Percentiles rank a stretch among this genome's conserved stretches.
phyloP scores from a whole-genome alignment of 352 stramenopile species.

The Phytophthora syringae region DNA sequence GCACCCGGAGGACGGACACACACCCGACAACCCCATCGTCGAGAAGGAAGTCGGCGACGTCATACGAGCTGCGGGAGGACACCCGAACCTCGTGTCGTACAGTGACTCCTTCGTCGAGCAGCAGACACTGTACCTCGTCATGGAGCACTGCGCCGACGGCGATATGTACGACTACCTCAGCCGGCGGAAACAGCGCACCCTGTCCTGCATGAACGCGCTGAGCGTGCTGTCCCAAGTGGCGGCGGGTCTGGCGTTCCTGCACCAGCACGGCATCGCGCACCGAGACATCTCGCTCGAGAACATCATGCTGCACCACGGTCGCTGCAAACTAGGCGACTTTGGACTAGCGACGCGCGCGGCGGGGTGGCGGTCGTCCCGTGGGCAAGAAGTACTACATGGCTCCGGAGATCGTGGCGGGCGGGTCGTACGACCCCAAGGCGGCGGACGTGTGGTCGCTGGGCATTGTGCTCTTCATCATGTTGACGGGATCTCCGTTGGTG shows the following conservation, averaged over 20 bases:
- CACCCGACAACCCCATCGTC: conserved; percentile 44
- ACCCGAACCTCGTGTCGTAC: conserved; percentile 57
- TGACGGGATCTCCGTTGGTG: conserved; percentile 1
- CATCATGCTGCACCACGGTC: conserved; percentile 41
- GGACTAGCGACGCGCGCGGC: conserved; percentile 38
- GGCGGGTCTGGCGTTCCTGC: conserved; percentile 38
- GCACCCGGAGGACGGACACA: conserved; percentile 24
- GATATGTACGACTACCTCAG: conserved; percentile 48
- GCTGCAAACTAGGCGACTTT: conserved; percentile 58
- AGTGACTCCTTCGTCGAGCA: conserved; percentile 48
- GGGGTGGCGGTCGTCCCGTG: conserved; percentile 26
- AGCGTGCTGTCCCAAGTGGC: conserved; percentile 41
- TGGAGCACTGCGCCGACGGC: conserved; percentile 47
- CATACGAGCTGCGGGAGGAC: conserved; percentile 41
- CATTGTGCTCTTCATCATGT: conserved; percentile 20
- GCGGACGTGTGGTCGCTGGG: conserved; percentile 26
- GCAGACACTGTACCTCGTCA: conserved; percentile 49
- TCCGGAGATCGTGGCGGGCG: conserved; percentile 46
- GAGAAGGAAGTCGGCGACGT: conserved; percentile 49
- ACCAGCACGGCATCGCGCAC: conserved; percentile 41
- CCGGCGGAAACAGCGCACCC: conserved; percentile 20
- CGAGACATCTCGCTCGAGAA: conserved; percentile 56
- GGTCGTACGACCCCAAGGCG: conserved; percentile 44
- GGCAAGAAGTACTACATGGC: conserved; percentile 70
- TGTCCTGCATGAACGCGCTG: conserved; percentile 34